Evolutionary conservation across 106 monocot genomes (phyloP).

Genomic region (Phalaenopsis aphrodite): DNA sequence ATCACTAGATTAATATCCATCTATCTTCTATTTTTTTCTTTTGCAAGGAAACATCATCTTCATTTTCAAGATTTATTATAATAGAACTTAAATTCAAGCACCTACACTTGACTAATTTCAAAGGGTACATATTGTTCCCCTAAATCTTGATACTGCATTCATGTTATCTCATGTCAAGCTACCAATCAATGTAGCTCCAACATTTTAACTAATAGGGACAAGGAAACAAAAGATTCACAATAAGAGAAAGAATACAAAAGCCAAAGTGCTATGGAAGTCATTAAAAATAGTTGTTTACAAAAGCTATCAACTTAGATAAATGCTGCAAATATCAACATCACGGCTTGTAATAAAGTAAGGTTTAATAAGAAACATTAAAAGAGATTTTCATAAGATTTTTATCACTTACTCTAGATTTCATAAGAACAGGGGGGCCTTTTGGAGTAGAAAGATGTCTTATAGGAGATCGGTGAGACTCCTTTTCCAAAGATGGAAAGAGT

Average conservation of each 20-base stretch:
- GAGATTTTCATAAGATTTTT: not conserved
- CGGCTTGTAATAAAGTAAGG: not conserved
- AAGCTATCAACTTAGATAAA: not conserved
- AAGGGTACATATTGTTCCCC: too few species aligned
- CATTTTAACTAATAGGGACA: not conserved
- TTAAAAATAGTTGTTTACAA: not conserved
- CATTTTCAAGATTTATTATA: too few species aligned
- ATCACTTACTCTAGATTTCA: conserved; percentile 52
- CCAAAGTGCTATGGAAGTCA: not conserved
- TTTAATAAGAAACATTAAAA: not conserved
- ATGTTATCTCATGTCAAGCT: not conserved
- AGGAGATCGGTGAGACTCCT: conserved; percentile 47
- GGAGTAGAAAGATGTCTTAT: conserved; percentile 38
- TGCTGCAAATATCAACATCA: not conserved
- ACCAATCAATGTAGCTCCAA: not conserved
- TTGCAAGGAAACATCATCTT: too few species aligned
- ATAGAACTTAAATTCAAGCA: too few species aligned
- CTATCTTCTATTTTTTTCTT: too few species aligned
- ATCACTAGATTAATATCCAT: too few species aligned
- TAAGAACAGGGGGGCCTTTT: conserved; percentile 38
- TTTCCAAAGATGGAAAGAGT: conserved; percentile 64
- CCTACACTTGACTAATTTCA: too few species aligned
- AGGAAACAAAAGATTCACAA: not conserved
- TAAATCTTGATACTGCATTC: too few species aligned
- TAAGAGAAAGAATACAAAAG: not conserved